These are phyloP conservation scores for Solanum chiquidenum DNA, from an alignment of 257 asterid species.

Conservation along the genomic window DNA sequence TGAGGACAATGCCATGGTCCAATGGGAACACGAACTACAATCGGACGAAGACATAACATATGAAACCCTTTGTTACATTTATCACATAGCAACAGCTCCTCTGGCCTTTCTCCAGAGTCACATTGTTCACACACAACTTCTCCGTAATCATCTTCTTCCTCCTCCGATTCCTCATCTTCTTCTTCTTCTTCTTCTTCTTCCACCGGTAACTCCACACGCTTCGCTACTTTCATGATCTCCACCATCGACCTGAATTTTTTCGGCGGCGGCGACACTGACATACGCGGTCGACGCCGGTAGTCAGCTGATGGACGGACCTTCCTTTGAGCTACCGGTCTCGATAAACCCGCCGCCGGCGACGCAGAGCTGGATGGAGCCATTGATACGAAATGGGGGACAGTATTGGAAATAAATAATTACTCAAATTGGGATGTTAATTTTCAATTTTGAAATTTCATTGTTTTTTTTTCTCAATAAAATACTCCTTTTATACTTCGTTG, in stretches of 20 bases:
- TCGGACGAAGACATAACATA: slow-evolving; percentile 66
- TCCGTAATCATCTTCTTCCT: slow-evolving; percentile 4
- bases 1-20: slow-evolving; percentile 68
- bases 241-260: slow-evolving; percentile 33
- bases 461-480: background rate
- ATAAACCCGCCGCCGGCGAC: slow-evolving; percentile 12
- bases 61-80: slow-evolving; percentile 62
- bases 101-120: slow-evolving; percentile 56
- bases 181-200: background rate
- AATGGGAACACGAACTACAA: slow-evolving; percentile 60
- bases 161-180: background rate
- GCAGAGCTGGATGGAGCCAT: slow-evolving; percentile 14
- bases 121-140: slow-evolving; percentile 52
- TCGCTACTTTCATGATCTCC: slow-evolving; percentile 52
- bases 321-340: slow-evolving; percentile 16
- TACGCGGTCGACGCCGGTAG: background rate
- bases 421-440: slow-evolving; percentile 11
- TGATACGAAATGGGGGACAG: background rate
- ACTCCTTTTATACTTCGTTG: background rate
- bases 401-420: slow-evolving; percentile 11
- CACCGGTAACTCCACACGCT: slow-evolving; percentile 20
- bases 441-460: background rate
- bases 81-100: slow-evolving; percentile 66
- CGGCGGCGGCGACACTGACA: slow-evolving; percentile 6
- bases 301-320: slow-evolving; percentile 4